Evolutionary conservation across 2,329 filamentous ascomycete genomes (phyloP).

Genomic region (Aureobasidium sp.): DNA sequence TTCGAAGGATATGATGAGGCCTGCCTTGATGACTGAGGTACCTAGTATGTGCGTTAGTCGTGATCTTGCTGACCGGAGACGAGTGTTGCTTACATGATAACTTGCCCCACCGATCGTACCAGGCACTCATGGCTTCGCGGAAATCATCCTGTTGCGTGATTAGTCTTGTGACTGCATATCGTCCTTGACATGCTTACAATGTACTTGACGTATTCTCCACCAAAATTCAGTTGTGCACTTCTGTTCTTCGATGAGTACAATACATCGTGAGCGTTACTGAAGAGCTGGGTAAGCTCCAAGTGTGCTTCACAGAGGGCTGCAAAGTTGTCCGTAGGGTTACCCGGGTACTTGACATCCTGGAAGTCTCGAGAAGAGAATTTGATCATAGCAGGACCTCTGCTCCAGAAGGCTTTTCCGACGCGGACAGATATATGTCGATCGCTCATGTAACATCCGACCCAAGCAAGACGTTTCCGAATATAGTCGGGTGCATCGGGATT

Average conservation of each 20-base stretch:
- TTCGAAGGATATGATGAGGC: conserved; percentile 55
- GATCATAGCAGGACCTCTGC: conserved; percentile 28
- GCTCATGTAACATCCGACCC: conserved; percentile 29
- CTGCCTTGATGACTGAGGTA: conserved; percentile 52
- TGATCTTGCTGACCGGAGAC: not conserved
- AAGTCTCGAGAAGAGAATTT: conserved; percentile 27
- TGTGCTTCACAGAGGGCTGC: conserved; percentile 29
- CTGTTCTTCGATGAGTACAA: conserved; percentile 28
- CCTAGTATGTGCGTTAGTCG: conserved; percentile 31
- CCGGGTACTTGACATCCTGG: conserved; percentile 24
- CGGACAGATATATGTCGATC: conserved; percentile 29
- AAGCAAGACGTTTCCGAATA: conserved; percentile 27
- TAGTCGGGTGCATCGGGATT: conserved; percentile 25
- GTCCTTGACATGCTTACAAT: conserved; percentile 16
- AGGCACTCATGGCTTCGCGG: conserved; percentile 26
- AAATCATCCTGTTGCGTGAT: conserved; percentile 24
- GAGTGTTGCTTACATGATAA: conserved; percentile 19
- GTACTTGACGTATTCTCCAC: conserved; percentile 31
- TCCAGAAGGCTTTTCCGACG: conserved; percentile 30
- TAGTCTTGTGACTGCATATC: not conserved
- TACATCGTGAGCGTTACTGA: conserved; percentile 30
- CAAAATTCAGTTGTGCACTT: conserved; percentile 27
- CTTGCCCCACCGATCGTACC: conserved; percentile 27
- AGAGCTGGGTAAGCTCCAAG: conserved; percentile 29
- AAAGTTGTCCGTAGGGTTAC: conserved; percentile 25